phyloP scores from a whole-genome alignment of 2,329 filamentous ascomycete genomes.

The Sporothrix euskadiensis region DNA sequence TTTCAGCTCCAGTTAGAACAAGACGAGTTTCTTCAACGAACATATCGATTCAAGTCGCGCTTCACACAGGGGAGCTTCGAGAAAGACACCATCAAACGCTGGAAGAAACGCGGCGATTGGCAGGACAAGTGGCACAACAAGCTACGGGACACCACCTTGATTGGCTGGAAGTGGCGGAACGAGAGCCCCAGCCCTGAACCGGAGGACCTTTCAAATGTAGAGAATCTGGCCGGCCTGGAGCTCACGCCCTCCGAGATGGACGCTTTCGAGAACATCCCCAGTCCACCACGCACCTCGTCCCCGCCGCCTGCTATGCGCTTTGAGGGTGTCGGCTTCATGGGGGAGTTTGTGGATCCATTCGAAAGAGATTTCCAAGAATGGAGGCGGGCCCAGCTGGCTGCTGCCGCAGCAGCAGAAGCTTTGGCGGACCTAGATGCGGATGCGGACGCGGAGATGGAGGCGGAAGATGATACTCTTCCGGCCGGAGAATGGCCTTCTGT shows the following conservation, averaged over 20 bases:
- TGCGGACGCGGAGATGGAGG: neutral
- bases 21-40: neutral
- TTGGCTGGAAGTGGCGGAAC: conserved; percentile 12
- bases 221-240: conserved; percentile 7
- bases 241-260: conserved; percentile 1
- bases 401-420: neutral
- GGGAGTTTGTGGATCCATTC: neutral
- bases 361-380: neutral
- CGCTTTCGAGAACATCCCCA: neutral
- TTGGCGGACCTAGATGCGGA: neutral
- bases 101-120: conserved; percentile 9
- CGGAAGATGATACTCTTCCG: neutral
- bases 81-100: neutral
- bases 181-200: conserved; percentile 12
- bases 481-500: neutral
- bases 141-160: too few relatives aligned
- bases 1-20: neutral
- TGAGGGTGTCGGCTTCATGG: neutral
- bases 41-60: neutral
- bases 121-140: neutral
- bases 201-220: neutral
- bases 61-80: neutral
- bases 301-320: neutral
- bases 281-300: neutral
- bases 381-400: neutral